These are phyloP conservation scores for Claviceps maximensis DNA, from an alignment of 2,329 filamentous ascomycete species.

Conservation along the genomic window DNA sequence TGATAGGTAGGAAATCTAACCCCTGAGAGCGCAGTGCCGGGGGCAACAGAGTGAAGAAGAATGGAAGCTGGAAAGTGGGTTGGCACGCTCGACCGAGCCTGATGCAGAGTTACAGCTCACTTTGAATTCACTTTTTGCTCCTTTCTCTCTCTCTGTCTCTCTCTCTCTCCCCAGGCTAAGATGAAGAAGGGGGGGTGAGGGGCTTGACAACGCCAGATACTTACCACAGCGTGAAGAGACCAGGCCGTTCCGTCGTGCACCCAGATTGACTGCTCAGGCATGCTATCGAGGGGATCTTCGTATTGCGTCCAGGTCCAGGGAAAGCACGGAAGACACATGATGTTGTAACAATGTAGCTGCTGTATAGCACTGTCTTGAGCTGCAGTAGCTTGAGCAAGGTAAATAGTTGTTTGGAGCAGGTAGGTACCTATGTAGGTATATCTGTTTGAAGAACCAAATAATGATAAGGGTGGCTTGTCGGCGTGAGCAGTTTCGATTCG, in stretches of 20 bases:
- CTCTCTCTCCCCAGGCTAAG: neutral
- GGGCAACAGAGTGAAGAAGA: neutral
- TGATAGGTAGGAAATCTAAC: neutral
- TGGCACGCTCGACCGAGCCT: neutral
- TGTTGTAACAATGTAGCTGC: neutral
- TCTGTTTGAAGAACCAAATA: too few relatives aligned
- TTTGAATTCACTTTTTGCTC: constrained; percentile 4
- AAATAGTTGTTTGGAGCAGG: neutral
- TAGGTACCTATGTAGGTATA: neutral
- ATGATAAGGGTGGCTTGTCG: too few relatives aligned
- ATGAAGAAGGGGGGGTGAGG: neutral
- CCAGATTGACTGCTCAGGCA: constrained; percentile 30
- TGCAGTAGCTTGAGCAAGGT: neutral
- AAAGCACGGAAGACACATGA: constrained; percentile 44
- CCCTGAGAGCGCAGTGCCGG: neutral
- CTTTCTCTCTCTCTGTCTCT: neutral
- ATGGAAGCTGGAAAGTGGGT: neutral
- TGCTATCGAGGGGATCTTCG: constrained; percentile 23
- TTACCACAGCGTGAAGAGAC: constrained; percentile 27
- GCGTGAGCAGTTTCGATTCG: neutral
- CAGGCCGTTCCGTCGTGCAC: constrained; percentile 22
- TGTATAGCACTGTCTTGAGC: neutral
- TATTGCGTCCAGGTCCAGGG: constrained; percentile 36
- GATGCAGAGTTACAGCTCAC: constrained; percentile 4
- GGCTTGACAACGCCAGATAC: constrained; percentile 9